A percentile compares a stretch with the other conserved stretches of the same genome.
Evolutionary conservation across 768 basidiomycete genomes (phyloP).

Genomic region (Lentinula raphanica): DNA sequence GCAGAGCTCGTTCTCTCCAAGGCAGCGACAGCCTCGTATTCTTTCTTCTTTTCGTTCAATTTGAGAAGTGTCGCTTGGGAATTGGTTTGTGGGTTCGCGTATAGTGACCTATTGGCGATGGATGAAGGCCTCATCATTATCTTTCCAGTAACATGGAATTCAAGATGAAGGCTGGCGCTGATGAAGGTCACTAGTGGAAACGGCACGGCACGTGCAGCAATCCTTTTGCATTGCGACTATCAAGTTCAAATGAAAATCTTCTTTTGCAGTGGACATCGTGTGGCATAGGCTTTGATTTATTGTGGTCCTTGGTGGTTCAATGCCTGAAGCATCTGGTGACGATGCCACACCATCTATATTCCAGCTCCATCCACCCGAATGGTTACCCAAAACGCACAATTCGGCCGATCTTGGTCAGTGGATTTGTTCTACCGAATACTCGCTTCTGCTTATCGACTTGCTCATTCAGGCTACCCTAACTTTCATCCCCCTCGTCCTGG

Average conservation of each 20-base stretch:
- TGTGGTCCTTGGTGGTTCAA: not conserved
- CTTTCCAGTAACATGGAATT: not conserved
- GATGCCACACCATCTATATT: conserved; percentile 41
- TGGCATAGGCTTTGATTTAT: not conserved
- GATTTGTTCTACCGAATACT: not conserved
- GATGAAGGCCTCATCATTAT: conserved; percentile 49
- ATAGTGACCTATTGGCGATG: conserved; percentile 45
- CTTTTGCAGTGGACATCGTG: not conserved
- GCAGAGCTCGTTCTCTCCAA: conserved; percentile 59
- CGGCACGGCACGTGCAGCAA: too few relatives aligned
- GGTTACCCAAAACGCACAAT: conserved; percentile 65
- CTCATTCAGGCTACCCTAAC: conserved; percentile 58
- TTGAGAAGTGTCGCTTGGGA: conserved; percentile 49
- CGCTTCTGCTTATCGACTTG: not conserved
- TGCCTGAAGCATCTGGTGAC: not conserved
- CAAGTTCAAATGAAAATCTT: too few relatives aligned
- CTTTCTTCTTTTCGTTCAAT: conserved; percentile 75
- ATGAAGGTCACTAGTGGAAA: too few relatives aligned
- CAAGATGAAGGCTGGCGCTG: too few relatives aligned
- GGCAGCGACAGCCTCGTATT: conserved; percentile 69
- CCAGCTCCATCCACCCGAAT: conserved; percentile 63
- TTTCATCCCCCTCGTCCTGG: conserved; percentile 71
- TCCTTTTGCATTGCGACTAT: too few relatives aligned
- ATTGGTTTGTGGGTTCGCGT: conserved; percentile 35
- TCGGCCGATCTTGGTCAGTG: conserved; percentile 65